A percentile compares a stretch with the other conserved stretches of the same genome.
These are phyloP conservation scores for Populus trichocarpa DNA, from an alignment of 441 rosid genomes.

Conservation along the genomic window DNA sequence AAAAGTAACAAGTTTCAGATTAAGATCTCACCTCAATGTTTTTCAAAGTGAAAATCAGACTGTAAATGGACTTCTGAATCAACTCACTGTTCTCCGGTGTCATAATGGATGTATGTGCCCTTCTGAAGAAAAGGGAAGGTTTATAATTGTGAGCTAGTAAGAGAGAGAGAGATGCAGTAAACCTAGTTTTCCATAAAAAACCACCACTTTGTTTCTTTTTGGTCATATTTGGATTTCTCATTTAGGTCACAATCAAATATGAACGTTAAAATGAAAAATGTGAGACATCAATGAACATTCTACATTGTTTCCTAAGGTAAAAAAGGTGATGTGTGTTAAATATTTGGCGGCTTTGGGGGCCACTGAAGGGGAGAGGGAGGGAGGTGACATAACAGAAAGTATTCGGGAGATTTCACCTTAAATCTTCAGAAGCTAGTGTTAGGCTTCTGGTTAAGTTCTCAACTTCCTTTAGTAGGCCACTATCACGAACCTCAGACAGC, in stretches of 20 bases:
- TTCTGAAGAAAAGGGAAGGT: constrained; percentile 39
- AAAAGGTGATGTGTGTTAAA: not conserved
- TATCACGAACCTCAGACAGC: constrained; percentile 73
- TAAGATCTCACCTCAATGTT: constrained; percentile 70
- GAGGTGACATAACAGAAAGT: not conserved
- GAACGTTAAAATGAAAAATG: not conserved
- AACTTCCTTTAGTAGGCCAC: constrained; percentile 85
- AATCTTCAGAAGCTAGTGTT: constrained; percentile 81
- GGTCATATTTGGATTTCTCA: not conserved
- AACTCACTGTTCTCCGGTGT: constrained; percentile 90
- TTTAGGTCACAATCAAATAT: not conserved
- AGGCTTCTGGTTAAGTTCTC: constrained; percentile 77
- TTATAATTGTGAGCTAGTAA: not conserved
- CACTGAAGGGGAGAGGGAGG: not conserved
- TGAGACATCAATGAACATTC: not conserved
- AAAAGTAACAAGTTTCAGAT: not conserved
- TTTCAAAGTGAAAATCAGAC: constrained; percentile 80
- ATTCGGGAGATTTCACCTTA: constrained; percentile 53
- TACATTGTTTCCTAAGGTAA: not conserved
- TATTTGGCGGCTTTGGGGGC: not conserved
- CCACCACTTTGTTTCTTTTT: not conserved
- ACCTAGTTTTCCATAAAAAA: not conserved
- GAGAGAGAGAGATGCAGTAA: not conserved
- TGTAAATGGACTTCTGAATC: constrained; percentile 74
- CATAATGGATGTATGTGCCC: constrained; percentile 68